Percentiles rank a stretch among this genome's conserved stretches.
Conservation (phyloP, 2,329 filamentous ascomycete genomes). For the Neonectria ditissima region DNA sequence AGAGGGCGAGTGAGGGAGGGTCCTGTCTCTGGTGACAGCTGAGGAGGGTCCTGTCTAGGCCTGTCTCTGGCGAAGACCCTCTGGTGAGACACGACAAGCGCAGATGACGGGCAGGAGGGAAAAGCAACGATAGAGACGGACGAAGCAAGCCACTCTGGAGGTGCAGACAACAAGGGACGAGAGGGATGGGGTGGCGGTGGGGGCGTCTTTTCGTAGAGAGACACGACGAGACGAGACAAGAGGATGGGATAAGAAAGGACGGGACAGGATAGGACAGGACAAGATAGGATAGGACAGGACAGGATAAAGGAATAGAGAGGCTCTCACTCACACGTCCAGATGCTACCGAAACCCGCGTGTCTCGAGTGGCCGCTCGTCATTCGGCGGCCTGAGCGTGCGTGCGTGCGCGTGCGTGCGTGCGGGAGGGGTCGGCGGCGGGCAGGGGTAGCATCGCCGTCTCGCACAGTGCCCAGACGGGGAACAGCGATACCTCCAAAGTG, state of each 20-base stretch:
- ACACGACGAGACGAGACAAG: slow-evolving; percentile 19
- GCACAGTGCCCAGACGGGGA: background rate
- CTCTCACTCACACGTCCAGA: background rate
- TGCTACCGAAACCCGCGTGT: background rate
- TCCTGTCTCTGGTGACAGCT: background rate
- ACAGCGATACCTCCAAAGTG: background rate
- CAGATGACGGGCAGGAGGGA: background rate
- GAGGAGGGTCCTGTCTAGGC: too few relatives aligned
- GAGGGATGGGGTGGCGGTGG: background rate
- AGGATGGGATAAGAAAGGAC: slow-evolving; percentile 12
- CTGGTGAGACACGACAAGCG: slow-evolving; percentile 5
- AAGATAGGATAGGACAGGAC: background rate
- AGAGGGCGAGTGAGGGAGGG: background rate
- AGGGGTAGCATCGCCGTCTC: background rate
- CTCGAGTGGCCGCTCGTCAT: slow-evolving; percentile 17
- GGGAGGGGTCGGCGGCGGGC: background rate
- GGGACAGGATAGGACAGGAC: slow-evolving; percentile 19
- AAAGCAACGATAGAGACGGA: slow-evolving; percentile 7
- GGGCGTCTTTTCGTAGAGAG: background rate
- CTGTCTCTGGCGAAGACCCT: background rate
- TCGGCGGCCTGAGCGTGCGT: slow-evolving; percentile 1
- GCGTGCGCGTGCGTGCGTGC: background rate
- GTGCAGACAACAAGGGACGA: background rate
- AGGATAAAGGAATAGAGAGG: background rate
- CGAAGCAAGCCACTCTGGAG: background rate